Base-by-base conservation (phyloP, 2,329 filamentous ascomycete genomes). In the Trichoderma guizhouense region DNA sequence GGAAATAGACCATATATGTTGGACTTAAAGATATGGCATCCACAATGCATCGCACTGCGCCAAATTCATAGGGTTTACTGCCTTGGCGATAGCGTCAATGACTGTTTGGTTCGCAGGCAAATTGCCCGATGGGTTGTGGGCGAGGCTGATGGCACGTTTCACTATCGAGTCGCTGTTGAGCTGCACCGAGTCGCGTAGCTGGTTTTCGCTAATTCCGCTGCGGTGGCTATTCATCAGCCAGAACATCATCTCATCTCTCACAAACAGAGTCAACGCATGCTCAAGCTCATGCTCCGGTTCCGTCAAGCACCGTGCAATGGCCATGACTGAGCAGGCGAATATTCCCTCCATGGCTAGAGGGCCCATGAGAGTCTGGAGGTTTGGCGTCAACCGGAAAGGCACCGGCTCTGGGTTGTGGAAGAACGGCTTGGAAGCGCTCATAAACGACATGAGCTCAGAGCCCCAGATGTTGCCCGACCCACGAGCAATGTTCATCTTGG, bases 331-430 rank as follows among this genome's bases (percentile, higher is more conserved):
- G 77, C 93, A 93, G n/a, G 93, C 92, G 82, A 97, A 99, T 79
- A 99, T 97, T 72, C 96, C 96, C 81, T 99, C 96, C 3, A 94
- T 96, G 14, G 95, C 94, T 76, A 99, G 88, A 5, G 97, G 96
- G 2, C 97, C 97, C 92, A 99, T 97, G 57, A 99, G 86, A 1
- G 92, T 95, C 84, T 99, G 96, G 71, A 99, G 86, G 80, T 98
- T 99, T 65, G 96, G 96, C 30, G 95, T 98, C 51, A 99, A 89
- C 47, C 96, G 93, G 92, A 99, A 99, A 3, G 96, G 96, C 64
- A 99, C 96, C 11, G 94, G 92, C 83, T 99, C 96, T 3, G 92
- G 92, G 83, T 98, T 98, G 81, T 95, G 92, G 86, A 99, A 97
- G 82, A 94, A 91, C 0, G 96, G 93, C 80, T 95, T 94, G 63